Base-by-base conservation (phyloP, 306 rosid species). In the Carpinus viminea region DNA sequence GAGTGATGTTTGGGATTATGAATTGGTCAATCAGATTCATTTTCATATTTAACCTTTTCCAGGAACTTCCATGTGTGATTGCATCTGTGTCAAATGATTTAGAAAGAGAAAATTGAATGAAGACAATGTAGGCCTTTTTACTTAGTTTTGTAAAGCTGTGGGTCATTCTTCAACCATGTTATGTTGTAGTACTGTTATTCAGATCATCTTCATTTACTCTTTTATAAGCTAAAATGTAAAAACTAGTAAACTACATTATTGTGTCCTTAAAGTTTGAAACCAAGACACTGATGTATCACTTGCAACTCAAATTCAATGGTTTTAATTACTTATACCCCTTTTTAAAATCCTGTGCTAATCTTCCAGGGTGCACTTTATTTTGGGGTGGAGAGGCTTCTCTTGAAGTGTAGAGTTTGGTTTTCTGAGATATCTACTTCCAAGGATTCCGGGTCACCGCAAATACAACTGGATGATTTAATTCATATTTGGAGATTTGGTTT, bases 341-440 rank as follows among this genome's bases (percentile, higher is more conserved):
- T 48, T 28, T 24, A 31, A 76, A 62, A 26, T 9, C 60, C 34
- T 68, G 60, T 57, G 77, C 72, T 80, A 74, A 52, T 73, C 70
- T 68, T 78, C 43, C 84, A 93, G 98, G 89, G 90, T 80, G 91
- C 98, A 0, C 90, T 93, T 75, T 93, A 88, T 88, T 93, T 93
- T 87, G 94, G 98, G 72, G 93, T 93, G 65, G 91, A 88, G 75
- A 69, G 80, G 59, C 91, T 93, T 76, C 80, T 93, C 68, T 79
- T 70, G 31, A 86, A 79, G 83, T 93, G 96, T 79, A 86, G 79
- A 79, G 78, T 78, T 26, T 93, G 96, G 98, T 78, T 93, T 84
- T 82, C 83, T 76, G 83, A 85, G 81, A 88, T 73, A 24, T 80
- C 79, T 57, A 82, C 89, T 12, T 78, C 83, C 11, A 65, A 76